Conservation (phyloP, 2,329 filamentous ascomycete species). For the Ceratocystis huliohia region DNA sequence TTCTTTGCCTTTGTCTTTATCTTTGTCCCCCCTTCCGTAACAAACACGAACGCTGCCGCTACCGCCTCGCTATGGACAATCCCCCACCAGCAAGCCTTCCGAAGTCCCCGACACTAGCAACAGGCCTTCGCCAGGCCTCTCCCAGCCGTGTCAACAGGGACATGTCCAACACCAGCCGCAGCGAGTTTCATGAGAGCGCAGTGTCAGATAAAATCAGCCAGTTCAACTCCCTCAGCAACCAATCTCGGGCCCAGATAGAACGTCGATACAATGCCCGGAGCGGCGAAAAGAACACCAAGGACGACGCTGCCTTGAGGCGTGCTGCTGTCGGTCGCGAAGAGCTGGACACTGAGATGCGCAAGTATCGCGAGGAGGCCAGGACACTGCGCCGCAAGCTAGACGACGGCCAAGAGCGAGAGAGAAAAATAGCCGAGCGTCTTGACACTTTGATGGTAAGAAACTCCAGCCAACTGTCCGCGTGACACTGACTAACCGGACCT, state of each 20-base stretch:
- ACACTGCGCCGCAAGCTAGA: slow-evolving; percentile 46
- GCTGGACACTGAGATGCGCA: slow-evolving; percentile 55
- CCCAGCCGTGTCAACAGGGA: slow-evolving; percentile 49
- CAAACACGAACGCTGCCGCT: not conserved
- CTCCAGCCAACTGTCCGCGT: no score
- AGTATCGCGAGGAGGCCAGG: slow-evolving; percentile 48
- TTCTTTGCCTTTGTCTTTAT: not conserved
- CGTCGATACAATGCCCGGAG: slow-evolving; percentile 27
- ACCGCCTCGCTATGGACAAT: slow-evolving; percentile 1
- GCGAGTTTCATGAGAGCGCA: slow-evolving; percentile 42
- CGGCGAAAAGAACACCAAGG: not conserved
- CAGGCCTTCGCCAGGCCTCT: slow-evolving; percentile 42
- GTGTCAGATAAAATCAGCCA: slow-evolving; percentile 58
- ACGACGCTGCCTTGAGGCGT: slow-evolving; percentile 50
- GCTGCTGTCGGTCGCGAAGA: slow-evolving; percentile 58
- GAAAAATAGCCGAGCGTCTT: slow-evolving; percentile 51
- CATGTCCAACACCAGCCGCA: slow-evolving; percentile 29
- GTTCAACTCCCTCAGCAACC: slow-evolving; percentile 54
- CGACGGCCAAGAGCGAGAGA: slow-evolving; percentile 53
- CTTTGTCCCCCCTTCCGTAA: not conserved
- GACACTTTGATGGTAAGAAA: slow-evolving; percentile 55
- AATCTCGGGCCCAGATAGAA: slow-evolving; percentile 45
- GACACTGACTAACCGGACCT: slow-evolving; percentile 3
- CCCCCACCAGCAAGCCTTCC: not conserved
- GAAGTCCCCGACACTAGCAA: not conserved